Base-by-base conservation (phyloP, 352 stramenopile genomes). In the Phytopythium mirpurense region DNA sequence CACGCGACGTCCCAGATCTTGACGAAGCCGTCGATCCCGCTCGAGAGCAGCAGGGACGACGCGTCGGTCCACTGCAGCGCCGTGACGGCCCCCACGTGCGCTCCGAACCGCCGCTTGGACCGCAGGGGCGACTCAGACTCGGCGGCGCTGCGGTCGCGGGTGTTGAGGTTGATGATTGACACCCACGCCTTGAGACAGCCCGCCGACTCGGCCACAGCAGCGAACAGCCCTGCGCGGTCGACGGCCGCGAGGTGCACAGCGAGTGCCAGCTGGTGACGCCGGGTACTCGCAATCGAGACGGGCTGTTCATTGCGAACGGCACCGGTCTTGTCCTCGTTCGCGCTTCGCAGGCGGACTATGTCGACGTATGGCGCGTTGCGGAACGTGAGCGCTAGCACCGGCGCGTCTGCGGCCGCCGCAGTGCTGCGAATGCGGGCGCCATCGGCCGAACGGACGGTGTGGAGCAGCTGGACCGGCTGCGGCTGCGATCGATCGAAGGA, bases 1-100 rank as follows among this genome's bases (percentile, higher is more conserved):
- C 53, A 10, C 15, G 61, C 48, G 2, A 75, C 43, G 37, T 86
- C 70, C 78, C 78, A 89, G 18, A 87, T n/a, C 46, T 83, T 84
- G 26, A 87, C 57, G 59, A 87, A 89, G 9, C 78, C 78, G 40
- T 89, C 78, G 19, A 61, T 51, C 5, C 78, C 75, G 27, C 62
- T 71, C 14, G 75, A 78, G 43, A 81, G 18, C 16, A 89, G 56
- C 16, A 87, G 58, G 0, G 63, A 63, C 34, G 67, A 65, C 5
- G 11, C 47, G 10, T 34, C 59, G 1, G 78, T 89, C 78, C 78
- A 89, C 49, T 76, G 56, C 16, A 89, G 56, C 1, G 51, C 56
- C 10, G 74, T 72, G 3, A 89, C 48, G 62, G 70, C 76, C 21
- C 78, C 78, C 8, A 74, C 51, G 38, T 89, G 78, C 5, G 75